Percentiles rank a stretch among this genome's conserved stretches.
These are phyloP conservation scores for Euphorbia tirucalli DNA, from an alignment of 345 rosid species.

Conservation along the genomic window DNA sequence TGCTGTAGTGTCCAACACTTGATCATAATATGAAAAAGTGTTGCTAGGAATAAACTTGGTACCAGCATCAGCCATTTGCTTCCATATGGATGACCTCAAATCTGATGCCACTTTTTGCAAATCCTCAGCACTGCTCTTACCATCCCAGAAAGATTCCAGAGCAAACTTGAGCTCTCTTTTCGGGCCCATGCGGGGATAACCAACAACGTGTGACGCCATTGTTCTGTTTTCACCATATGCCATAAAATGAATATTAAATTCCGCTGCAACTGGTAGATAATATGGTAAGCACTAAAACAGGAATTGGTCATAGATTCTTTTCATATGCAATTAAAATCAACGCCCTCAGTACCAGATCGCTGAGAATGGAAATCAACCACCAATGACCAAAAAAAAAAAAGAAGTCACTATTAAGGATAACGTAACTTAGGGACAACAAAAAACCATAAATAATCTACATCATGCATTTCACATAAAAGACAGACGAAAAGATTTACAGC, in stretches of 20 bases:
- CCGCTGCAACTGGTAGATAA: neutral
- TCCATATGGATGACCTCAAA: conserved; percentile 88
- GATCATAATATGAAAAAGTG: conserved; percentile 89
- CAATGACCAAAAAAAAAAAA: neutral
- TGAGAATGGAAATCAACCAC: neutral
- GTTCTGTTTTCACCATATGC: conserved; percentile 29
- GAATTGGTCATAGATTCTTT: neutral
- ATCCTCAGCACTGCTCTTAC: conserved; percentile 85
- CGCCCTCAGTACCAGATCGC: neutral
- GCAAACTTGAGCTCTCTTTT: conserved; percentile 99
- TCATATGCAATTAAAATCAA: conserved; percentile 1
- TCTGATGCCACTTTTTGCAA: conserved; percentile 81
- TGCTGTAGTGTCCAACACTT: conserved; percentile 85
- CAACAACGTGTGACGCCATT: conserved; percentile 98
- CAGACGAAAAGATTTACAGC: neutral
- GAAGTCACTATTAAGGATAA: neutral
- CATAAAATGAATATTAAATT: conserved; percentile 15
- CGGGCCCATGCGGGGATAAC: conserved; percentile 99
- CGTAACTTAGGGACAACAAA: no score
- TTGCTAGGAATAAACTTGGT: conserved; percentile 94
- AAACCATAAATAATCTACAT: neutral
- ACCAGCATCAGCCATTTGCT: conserved; percentile 78
- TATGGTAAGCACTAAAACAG: neutral
- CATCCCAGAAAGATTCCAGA: conserved; percentile 98
- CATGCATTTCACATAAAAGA: neutral